Percentiles rank a stretch among this genome's conserved stretches.
Evolutionary conservation across 345 rosid species (phyloP).

Genomic region (Eucalyptus brandiana): DNA sequence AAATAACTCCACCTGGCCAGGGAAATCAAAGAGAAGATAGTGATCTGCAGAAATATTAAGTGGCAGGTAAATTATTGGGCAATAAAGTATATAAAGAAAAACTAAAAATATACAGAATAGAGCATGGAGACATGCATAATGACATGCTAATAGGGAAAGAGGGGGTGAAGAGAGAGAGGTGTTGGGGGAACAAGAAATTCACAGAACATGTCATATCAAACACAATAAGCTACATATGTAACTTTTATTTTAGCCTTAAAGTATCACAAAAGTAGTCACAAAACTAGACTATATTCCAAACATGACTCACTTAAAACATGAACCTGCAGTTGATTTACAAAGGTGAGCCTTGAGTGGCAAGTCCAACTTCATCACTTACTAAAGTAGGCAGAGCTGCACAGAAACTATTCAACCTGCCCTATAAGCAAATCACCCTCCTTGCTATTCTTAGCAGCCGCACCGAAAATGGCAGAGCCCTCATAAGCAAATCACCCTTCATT

Average conservation of each 20-base stretch:
- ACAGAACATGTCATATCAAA: background rate
- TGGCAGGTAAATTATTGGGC: background rate
- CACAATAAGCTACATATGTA: background rate
- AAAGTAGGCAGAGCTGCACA: background rate
- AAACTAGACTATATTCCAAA: background rate
- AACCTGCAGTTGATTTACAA: background rate
- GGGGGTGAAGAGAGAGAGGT: background rate
- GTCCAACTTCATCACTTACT: background rate
- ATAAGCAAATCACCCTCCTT: background rate
- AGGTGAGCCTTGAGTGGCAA: background rate
- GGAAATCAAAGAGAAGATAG: constrained; percentile 92
- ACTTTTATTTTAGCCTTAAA: background rate
- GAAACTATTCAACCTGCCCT: background rate
- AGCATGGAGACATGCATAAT: background rate
- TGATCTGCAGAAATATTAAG: constrained; percentile 55
- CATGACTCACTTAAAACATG: background rate
- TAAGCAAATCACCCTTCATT: background rate
- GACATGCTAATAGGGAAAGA: background rate
- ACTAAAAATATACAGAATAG: background rate
- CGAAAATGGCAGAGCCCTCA: background rate
- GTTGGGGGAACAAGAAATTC: background rate
- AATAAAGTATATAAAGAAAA: background rate
- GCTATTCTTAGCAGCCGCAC: background rate
- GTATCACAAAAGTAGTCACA: background rate
- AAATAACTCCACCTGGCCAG: constrained; percentile 93